Evolutionary conservation across 2,329 filamentous ascomycete species (phyloP), one percentile per base, ranked within the genome.

Genomic region (Aureobasidium pullulans): DNA sequence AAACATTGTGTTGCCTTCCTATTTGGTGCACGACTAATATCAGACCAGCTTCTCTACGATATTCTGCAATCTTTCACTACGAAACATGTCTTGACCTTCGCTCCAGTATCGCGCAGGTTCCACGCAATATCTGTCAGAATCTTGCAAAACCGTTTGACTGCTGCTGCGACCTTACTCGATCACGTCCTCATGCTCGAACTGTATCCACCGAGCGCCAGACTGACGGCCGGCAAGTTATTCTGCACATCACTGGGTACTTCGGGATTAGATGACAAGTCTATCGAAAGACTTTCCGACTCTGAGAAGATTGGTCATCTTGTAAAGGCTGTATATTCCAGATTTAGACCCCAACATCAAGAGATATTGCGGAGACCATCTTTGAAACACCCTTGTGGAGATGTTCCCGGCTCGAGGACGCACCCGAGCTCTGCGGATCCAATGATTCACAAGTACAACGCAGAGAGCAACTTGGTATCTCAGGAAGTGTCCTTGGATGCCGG

Each of bases 111-210:
- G 57, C 83, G 79, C 32, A 84, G 82, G 40, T 82, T 90, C 66
- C 80, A 87, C 69, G 81, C 77, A 42, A 68, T 88, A 42, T 79
- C 87, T 60, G 73, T 85, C 4, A 81, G 83, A 29, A 80, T 89
- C 46, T 73, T 90, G 7, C 82, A 88, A 63, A 79, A 81, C 50
- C 84, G 88, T 36, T 77, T 90, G 1, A 73, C 85, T 48, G 71
- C 79, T 19, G 82, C 84, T 19, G 79, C 84, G 4, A 74, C 80
- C 3, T 73, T 87, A 7, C 73, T 80, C 39, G 80, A 84, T 39
- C 83, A 89, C 67, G 82, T 85, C 57, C 73, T 94, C 40, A 83
- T 92, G 39, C 81, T 95, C 43, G 88, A 93, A 74, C 90, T 87
- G 70, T 92, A 88, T 68, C 88, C 88, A 63, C 89, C 89, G 0